These are phyloP conservation scores for Aechmea fasciata DNA, from an alignment of 176 grass and related monocot species.

Conservation along the genomic window DNA sequence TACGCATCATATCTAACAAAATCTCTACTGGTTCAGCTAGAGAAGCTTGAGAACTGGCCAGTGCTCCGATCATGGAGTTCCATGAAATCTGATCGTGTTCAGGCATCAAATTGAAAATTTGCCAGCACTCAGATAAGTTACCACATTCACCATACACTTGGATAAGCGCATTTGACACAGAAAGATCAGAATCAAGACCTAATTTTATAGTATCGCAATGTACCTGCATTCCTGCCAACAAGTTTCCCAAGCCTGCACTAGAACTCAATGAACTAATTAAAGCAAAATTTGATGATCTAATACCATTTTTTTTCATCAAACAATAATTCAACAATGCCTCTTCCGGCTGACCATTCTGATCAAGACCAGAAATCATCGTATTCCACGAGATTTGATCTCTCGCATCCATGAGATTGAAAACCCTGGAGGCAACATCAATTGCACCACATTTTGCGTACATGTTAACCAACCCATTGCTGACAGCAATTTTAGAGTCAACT, in stretches of 20 bases:
- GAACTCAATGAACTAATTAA: constrained; percentile 71
- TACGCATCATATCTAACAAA: constrained; percentile 61
- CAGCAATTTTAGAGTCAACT: constrained; percentile 35
- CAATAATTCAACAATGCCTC: constrained; percentile 41
- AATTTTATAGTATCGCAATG: constrained; percentile 56
- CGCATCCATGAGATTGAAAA: constrained; percentile 40
- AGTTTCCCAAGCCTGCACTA: constrained; percentile 42
- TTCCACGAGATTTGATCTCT: constrained; percentile 77
- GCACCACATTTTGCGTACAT: constrained; percentile 70
- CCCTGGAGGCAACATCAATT: constrained; percentile 33
- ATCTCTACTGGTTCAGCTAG: constrained; percentile 32
- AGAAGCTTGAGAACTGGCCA: constrained; percentile 35
- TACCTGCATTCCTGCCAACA: constrained; percentile 43
- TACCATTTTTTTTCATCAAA: constrained; percentile 41
- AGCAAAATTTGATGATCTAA: constrained; percentile 52
- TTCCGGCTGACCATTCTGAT: constrained; percentile 54
- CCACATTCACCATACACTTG: constrained; percentile 74
- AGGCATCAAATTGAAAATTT: constrained; percentile 51
- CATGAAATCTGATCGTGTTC: constrained; percentile 61
- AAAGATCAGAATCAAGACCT: constrained; percentile 56
- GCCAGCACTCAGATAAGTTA: constrained; percentile 41
- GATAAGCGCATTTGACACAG: constrained; percentile 71
- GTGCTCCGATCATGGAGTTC: constrained; percentile 69
- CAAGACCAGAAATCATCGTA: constrained; percentile 62
- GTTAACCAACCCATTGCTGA: constrained; percentile 66